Conservation (phyloP, 805 yeast species). For the Ogataea thermomethanolica region DNA sequence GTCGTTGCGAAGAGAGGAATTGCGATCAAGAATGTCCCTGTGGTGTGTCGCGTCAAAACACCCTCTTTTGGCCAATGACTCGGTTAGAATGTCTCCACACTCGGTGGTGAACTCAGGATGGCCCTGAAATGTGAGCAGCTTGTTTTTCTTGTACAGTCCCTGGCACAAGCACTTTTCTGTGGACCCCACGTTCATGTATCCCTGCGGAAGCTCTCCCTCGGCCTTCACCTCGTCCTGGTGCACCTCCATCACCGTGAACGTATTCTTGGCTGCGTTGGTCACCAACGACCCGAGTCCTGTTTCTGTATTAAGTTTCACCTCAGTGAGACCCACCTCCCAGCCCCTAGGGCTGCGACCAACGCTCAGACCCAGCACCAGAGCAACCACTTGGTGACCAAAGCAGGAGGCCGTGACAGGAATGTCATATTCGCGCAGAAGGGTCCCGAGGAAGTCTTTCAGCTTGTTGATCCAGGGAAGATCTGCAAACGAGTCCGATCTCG, state of each 20-base stretch:
- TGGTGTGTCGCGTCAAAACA: constrained; percentile 5
- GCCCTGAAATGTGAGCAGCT: constrained; percentile 74
- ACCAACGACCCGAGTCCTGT: constrained; percentile 23
- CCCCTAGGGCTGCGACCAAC: constrained; percentile 59
- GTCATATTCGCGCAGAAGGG: constrained; percentile 14
- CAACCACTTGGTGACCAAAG: constrained; percentile 87
- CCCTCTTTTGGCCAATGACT: constrained; percentile 7
- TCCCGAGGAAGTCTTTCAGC: constrained; percentile 37
- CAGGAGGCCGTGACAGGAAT: constrained; percentile 71
- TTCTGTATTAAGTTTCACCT: constrained; percentile 43
- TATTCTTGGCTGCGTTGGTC: constrained; percentile 11
- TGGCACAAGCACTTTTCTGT: constrained; percentile 58
- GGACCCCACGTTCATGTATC: constrained; percentile 46
- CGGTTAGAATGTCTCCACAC: constrained; percentile 20
- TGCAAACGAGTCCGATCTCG: constrained; percentile 46
- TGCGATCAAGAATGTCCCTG: constrained; percentile 4
- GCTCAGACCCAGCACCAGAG: constrained; percentile 57
- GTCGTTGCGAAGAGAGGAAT: constrained; percentile 7
- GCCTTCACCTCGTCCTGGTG: constrained; percentile 48
- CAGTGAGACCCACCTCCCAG: constrained; percentile 69
- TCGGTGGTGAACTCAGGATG: constrained; percentile 76
- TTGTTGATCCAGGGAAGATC: constrained; percentile 40
- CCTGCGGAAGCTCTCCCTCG: constrained; percentile 29
- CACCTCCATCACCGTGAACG: constrained; percentile 46
- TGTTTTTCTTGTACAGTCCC: constrained; percentile 55